Percentiles rank a stretch among this genome's conserved stretches.
Conservation (phyloP, 495 filamentous ascomycete species). For the Aspergillus baeticus region DNA sequence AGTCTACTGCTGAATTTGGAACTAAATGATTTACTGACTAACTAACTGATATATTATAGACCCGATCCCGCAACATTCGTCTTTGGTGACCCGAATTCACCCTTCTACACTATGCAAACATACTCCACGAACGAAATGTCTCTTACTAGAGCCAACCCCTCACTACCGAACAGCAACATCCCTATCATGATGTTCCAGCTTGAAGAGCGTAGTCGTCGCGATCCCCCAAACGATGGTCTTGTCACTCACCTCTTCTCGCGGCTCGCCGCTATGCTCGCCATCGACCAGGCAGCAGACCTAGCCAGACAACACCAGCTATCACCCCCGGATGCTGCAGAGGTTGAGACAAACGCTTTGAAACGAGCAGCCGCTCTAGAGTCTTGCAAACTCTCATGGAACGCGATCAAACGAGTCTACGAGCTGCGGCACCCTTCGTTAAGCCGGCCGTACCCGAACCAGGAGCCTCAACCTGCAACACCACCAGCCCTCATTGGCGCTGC, state of each 20-base stretch:
- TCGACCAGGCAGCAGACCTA: constrained; percentile 57
- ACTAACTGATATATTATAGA: constrained; percentile 23
- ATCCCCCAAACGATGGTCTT: constrained; percentile 64
- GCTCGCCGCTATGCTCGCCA: constrained; percentile 66
- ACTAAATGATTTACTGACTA: no score
- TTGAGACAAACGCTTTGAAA: constrained; percentile 57
- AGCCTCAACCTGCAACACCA: constrained; percentile 29
- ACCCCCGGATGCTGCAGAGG: constrained; percentile 40
- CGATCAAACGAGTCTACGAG: constrained; percentile 60
- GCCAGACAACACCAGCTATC: constrained; percentile 41
- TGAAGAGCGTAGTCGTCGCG: constrained; percentile 54
- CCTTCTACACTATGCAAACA: constrained; percentile 48
- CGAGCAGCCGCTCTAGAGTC: constrained; percentile 70
- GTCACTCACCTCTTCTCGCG: constrained; percentile 73
- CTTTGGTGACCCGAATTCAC: constrained; percentile 36
- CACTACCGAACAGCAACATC: constrained; percentile 33
- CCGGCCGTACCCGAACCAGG: constrained; percentile 27
- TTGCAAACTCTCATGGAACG: constrained; percentile 69
- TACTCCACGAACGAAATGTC: constrained; percentile 40
- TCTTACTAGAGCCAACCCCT: constrained; percentile 40
- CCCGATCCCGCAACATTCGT: constrained; percentile 36
- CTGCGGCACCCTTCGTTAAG: constrained; percentile 66
- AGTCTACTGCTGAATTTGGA: not conserved
- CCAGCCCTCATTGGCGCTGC: constrained; percentile 51
- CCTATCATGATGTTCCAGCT: constrained; percentile 59